These are phyloP conservation scores for Peniophora sp. DNA, from an alignment of 1,284 basidiomycete genomes.

Conservation along the genomic window DNA sequence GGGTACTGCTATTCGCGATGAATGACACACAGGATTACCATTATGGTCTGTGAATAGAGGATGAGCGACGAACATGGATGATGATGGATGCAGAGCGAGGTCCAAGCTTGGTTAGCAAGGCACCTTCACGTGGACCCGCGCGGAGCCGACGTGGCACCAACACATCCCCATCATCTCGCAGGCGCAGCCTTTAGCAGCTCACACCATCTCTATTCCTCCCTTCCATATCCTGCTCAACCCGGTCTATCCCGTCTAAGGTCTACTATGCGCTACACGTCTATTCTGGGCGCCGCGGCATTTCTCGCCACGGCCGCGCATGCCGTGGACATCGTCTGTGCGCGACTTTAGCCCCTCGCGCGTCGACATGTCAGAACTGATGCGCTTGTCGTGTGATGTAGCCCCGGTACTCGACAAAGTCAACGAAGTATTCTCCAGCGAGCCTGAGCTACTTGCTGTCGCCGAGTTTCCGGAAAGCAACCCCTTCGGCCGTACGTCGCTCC, in stretches of 20 bases:
- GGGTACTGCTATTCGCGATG: too few species aligned
- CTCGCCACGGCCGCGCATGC: neutral
- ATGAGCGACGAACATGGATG: too few species aligned
- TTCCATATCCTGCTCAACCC: neutral
- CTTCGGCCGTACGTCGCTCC: slow-evolving; percentile 65
- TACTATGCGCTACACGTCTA: neutral
- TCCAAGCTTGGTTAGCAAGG: too few species aligned
- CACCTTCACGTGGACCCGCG: neutral
- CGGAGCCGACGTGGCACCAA: neutral
- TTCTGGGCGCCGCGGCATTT: neutral
- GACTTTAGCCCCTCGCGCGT: too few species aligned
- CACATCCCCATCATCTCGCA: neutral
- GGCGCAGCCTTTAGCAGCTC: neutral
- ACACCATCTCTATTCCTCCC: neutral
- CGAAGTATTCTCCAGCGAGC: slow-evolving; percentile 22
- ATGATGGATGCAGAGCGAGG: too few species aligned
- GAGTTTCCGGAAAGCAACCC: slow-evolving; percentile 72
- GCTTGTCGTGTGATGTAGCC: too few species aligned
- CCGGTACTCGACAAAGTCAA: slow-evolving; percentile 7
- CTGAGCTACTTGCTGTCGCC: slow-evolving; percentile 54
- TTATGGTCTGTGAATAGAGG: too few species aligned
- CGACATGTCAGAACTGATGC: too few species aligned
- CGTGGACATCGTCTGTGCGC: slow-evolving; percentile 1
- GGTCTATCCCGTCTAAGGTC: neutral
- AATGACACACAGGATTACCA: too few species aligned